phyloP scores from a whole-genome alignment of 1,284 basidiomycete genomes.

The Earliella scabrosa region DNA sequence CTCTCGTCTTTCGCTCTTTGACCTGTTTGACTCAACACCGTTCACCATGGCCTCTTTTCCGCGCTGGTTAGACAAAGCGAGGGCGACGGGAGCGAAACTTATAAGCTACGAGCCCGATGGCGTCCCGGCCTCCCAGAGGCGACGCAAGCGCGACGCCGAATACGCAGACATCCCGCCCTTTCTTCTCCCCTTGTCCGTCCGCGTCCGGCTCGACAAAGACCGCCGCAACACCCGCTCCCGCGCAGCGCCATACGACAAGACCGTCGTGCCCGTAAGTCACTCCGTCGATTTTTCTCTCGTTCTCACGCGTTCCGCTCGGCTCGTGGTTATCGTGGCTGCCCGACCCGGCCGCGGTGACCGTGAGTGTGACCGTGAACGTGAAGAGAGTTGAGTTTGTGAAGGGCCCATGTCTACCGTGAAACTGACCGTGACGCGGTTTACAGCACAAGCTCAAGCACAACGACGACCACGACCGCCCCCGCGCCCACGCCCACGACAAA shows the following conservation, averaged over 20 bases:
- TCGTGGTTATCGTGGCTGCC: no score
- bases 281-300: no score
- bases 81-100: slow-evolving; percentile 14
- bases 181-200: slow-evolving; percentile 20
- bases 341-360: no score
- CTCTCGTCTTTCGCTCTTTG: neutral
- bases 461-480: no score
- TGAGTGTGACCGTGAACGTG: no score
- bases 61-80: slow-evolving; percentile 20
- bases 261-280: neutral
- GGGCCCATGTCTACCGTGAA: no score
- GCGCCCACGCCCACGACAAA: neutral
- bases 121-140: neutral
- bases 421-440: no score
- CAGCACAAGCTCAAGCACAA: neutral
- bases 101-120: slow-evolving; percentile 12
- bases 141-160: neutral
- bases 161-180: slow-evolving; percentile 21
- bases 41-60: slow-evolving; percentile 22
- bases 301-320: no score
- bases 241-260: slow-evolving; percentile 12
- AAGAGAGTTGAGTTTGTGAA: no score
- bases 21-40: neutral
- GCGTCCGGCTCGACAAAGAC: slow-evolving; percentile 13
- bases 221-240: slow-evolving; percentile 5